Evolutionary conservation across 2,329 filamentous ascomycete species (phyloP).

Genomic region (Pyrenochaeta sp.): DNA sequence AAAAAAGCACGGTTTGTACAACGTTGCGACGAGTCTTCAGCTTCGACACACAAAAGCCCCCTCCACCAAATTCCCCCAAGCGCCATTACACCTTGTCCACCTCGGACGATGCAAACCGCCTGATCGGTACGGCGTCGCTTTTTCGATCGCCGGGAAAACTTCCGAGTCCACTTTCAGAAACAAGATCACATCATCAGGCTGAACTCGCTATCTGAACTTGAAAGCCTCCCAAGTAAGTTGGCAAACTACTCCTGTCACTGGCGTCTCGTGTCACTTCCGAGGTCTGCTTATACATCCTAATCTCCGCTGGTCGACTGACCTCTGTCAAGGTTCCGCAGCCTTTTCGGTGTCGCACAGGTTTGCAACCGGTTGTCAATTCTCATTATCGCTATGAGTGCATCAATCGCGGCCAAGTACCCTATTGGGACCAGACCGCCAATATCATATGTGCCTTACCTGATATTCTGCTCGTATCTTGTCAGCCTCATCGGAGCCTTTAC

Average conservation of each 20-base stretch:
- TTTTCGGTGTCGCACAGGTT: background rate
- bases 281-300: background rate
- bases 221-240: background rate
- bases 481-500: slow-evolving; percentile 80
- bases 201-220: background rate
- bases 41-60: background rate
- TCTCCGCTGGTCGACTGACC: background rate
- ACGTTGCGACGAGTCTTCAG: background rate
- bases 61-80: background rate
- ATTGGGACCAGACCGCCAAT: slow-evolving; percentile 48
- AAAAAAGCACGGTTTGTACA: slow-evolving; percentile 10
- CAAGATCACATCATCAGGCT: background rate
- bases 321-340: background rate
- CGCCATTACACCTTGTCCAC: background rate
- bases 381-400: slow-evolving; percentile 12
- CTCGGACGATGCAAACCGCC: slow-evolving; percentile 5
- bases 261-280: background rate
- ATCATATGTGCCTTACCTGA: slow-evolving; percentile 55
- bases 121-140: slow-evolving; percentile 1
- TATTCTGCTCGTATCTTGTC: slow-evolving; percentile 65
- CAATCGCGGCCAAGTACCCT: slow-evolving; percentile 35
- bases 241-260: background rate
- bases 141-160: background rate
- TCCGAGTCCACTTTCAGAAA: background rate
- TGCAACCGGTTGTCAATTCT: background rate